These are phyloP conservation scores for sorghum (Sorghum bicolor) DNA, from an alignment of 176 grass and related monocot species.

Conservation along the genomic window Sorghum_bicolor_NCBIv3 NC_012871.2:61862501-61863000, in stretches of 20 bases:
- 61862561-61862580: slow-evolving; percentile 58
- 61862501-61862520: background rate
- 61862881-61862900: background rate
- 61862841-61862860: slow-evolving; percentile 33
- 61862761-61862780: slow-evolving; percentile 23
- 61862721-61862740: slow-evolving; percentile 23
- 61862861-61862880: slow-evolving; percentile 38
- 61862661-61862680: slow-evolving; percentile 31
- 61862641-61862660: slow-evolving; percentile 48
- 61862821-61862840: slow-evolving; percentile 12
- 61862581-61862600: slow-evolving; percentile 43
- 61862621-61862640: slow-evolving; percentile 17
- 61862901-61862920: background rate
- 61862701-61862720: background rate
- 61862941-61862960: background rate
- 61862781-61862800: slow-evolving; percentile 50
- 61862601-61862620: slow-evolving; percentile 36
- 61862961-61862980: background rate
- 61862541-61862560: slow-evolving; percentile 41
- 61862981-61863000: background rate
- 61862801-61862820: slow-evolving; percentile 28
- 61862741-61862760: slow-evolving; percentile 14
- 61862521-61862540: slow-evolving; percentile 8
- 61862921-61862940: background rate
- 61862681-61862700: slow-evolving; percentile 12